Percentiles rank a stretch among this genome's conserved stretches.
phyloP scores from a whole-genome alignment of 306 rosid species.

The Citrullus mucosospermus region DNA sequence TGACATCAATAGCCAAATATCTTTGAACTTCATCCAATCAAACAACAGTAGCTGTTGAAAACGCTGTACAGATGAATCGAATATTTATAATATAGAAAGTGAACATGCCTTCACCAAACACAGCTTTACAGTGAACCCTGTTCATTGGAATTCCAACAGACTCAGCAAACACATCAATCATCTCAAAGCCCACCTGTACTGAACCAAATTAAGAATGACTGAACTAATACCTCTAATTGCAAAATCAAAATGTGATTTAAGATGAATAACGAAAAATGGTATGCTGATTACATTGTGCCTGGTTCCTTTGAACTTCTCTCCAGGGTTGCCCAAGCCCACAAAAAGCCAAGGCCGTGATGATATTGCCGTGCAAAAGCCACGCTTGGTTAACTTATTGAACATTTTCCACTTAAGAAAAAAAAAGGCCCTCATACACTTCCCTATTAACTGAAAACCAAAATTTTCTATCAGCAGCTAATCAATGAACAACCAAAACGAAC shows the following conservation, averaged over 20 bases:
- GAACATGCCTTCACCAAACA: constrained; percentile 58
- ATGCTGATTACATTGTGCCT: constrained; percentile 58
- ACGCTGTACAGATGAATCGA: background rate
- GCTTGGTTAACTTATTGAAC: constrained; percentile 35
- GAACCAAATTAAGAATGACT: constrained; percentile 5
- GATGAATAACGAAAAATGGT: background rate
- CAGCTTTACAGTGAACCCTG: constrained; percentile 60
- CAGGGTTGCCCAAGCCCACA: constrained; percentile 83
- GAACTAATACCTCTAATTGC: background rate
- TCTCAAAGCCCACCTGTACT: constrained; percentile 69
- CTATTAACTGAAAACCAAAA: background rate
- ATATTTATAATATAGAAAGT: background rate
- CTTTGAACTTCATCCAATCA: constrained; percentile 10
- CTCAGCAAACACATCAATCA: constrained; percentile 73
- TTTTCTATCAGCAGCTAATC: background rate
- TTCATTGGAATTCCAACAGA: constrained; percentile 53
- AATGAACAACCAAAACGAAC: background rate
- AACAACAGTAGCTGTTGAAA: constrained; percentile 3
- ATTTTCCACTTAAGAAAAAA: constrained; percentile 4
- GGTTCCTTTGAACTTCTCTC: constrained; percentile 68
- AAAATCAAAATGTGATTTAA: background rate
- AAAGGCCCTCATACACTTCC: background rate
- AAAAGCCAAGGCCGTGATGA: constrained; percentile 68
- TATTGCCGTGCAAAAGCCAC: constrained; percentile 32
- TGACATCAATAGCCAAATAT: constrained; percentile 15